Evolutionary conservation across 495 filamentous ascomycete species (phyloP).

Genomic region (Xylaria palmicola): DNA sequence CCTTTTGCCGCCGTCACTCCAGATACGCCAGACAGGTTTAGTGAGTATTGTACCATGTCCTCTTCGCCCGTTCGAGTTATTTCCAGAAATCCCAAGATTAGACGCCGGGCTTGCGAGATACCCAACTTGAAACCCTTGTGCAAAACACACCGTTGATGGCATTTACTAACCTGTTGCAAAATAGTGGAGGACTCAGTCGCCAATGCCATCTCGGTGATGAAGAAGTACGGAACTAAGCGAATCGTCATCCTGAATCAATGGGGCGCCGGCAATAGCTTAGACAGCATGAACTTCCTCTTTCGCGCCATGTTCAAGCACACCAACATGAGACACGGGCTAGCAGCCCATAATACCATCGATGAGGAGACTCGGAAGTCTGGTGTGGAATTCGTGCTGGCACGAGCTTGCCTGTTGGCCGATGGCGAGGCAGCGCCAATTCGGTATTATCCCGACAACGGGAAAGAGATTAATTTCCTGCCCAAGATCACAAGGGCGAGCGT

Average conservation of each 20-base stretch:
- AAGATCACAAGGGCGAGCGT: constrained; percentile 42
- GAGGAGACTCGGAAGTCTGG: constrained; percentile 9
- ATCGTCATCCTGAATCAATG: constrained; percentile 41
- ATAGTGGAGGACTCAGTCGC: constrained; percentile 30
- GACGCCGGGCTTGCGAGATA: not conserved
- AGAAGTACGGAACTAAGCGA: constrained; percentile 32
- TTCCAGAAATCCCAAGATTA: not conserved
- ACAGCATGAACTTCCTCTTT: constrained; percentile 14
- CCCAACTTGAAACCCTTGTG: not conserved
- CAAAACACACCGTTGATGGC: constrained; percentile 4
- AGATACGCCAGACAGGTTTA: constrained; percentile 28
- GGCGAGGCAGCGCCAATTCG: constrained; percentile 13
- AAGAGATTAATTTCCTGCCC: constrained; percentile 1
- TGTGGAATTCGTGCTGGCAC: constrained; percentile 13
- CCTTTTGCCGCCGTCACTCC: constrained; percentile 21
- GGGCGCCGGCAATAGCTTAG: constrained; percentile 31
- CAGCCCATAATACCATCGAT: constrained; percentile 17
- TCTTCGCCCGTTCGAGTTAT: not conserved
- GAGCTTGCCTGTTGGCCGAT: constrained; percentile 16
- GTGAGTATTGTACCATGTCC: not conserved
- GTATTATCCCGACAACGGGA: constrained; percentile 16
- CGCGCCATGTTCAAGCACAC: constrained; percentile 7
- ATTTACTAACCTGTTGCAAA: constrained; percentile 7
- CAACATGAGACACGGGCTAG: constrained; percentile 11
- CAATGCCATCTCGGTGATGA: constrained; percentile 39